Base-by-base conservation (phyloP, 2,329 filamentous ascomycete genomes). In the Claviceps sp. region DNA sequence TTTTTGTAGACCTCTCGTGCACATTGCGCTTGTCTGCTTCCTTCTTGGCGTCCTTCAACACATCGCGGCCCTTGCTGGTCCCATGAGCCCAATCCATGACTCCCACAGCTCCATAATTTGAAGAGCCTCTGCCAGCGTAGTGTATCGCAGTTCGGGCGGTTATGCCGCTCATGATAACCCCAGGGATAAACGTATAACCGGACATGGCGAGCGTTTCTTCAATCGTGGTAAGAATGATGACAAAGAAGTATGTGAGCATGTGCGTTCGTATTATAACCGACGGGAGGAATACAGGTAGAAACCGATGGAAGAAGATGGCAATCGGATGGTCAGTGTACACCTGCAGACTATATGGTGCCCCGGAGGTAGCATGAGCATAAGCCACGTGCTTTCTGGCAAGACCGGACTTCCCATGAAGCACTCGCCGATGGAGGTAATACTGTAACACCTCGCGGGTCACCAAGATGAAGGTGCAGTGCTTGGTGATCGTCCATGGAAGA, bases 341-440 rank as follows among this genome's bases (percentile, higher is more conserved):
- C 44, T 76, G 71, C 24, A 88, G 73, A 26, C 81, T 77, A 65
- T 79, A 85, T 0, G 76, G 73, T 0, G 82, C 78, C 2, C 77
- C 72, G 24, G 64, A 64, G 52, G 77, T 69, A 47, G 72, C 66
- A 67, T 87, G 81, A 60, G 70, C 70, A 61, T 72, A 74, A 50
- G 59, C 49, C 47, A 61, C 55, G 62, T 80, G 72, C 49, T 74
- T 66, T 5, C 57, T 63, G 7, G 71, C 69, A 24, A 77, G 54
- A 2, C 59, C 52, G 0, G 65, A 62, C 5, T 62, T 51, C 44
- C 64, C 64, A 67, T 95, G 89, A 8, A 95, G 75, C 26, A 84
- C 54, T 61, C 78, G 77, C 50, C 85, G 82, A 68, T 95, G 89
- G 58, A 88, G 74, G 59, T 81, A 76, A 65, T 94, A 95, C 53